These are phyloP conservation scores for Calonectria pteridis DNA, from an alignment of 2,329 filamentous ascomycete species.

Conservation along the genomic window DNA sequence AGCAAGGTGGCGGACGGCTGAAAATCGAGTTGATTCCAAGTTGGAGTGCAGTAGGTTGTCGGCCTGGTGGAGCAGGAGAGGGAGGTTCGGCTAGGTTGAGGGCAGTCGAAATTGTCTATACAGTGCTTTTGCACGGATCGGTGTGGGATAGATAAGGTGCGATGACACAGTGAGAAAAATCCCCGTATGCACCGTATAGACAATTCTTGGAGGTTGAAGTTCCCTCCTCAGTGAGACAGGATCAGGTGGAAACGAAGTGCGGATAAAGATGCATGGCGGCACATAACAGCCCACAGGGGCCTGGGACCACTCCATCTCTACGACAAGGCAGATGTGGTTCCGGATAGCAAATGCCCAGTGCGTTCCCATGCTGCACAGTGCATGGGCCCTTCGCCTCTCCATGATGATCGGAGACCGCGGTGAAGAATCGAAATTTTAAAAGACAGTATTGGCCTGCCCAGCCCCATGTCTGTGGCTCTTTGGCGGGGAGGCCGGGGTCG, in stretches of 20 bases:
- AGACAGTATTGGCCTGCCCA: background rate
- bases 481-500: background rate
- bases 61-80: slow-evolving; percentile 42
- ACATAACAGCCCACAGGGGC: background rate
- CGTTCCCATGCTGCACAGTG: background rate
- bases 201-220: slow-evolving; percentile 44
- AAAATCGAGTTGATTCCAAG: slow-evolving; percentile 36
- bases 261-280: slow-evolving; percentile 43
- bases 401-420: slow-evolving; percentile 6
- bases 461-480: background rate
- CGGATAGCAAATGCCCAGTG: slow-evolving; percentile 39
- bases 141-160: background rate
- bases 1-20: slow-evolving; percentile 39
- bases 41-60: slow-evolving; percentile 43
- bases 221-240: slow-evolving; percentile 29
- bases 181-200: slow-evolving; percentile 45
- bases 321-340: slow-evolving; percentile 31
- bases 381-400: background rate
- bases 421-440: slow-evolving; percentile 15
- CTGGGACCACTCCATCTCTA: background rate
- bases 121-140: slow-evolving; percentile 37
- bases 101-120: slow-evolving; percentile 42
- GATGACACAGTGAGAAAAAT: slow-evolving; percentile 31
- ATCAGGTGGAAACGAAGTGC: slow-evolving; percentile 32
- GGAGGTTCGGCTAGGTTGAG: slow-evolving; percentile 30